Percentiles rank a stretch among this genome's conserved stretches.
Evolutionary conservation across 2,329 filamentous ascomycete genomes (phyloP).

Genomic region (Colletotrichum magnum): DNA sequence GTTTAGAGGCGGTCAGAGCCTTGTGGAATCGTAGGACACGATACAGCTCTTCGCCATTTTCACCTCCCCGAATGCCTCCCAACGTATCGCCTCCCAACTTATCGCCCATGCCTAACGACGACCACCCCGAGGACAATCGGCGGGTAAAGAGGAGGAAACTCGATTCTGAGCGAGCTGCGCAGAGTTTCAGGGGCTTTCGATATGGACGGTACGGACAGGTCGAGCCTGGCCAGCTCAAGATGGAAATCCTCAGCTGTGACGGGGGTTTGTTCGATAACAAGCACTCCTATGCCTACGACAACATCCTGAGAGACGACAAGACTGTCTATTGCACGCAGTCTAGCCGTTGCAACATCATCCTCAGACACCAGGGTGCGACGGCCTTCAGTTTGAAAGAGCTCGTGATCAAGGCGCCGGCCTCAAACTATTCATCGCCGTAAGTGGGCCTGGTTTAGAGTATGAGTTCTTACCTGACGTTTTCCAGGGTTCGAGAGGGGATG

Average conservation of each 20-base stretch:
- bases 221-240: constrained; percentile 82
- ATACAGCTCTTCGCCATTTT: constrained; percentile 39
- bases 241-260: constrained; percentile 93
- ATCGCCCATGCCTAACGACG: constrained; percentile 54
- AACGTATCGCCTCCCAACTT: constrained; percentile 49
- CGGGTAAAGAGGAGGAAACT: constrained; percentile 79
- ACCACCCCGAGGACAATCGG: constrained; percentile 63
- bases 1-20: constrained; percentile 39
- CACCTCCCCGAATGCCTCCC: constrained; percentile 46
- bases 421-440: constrained; percentile 88
- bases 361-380: constrained; percentile 84
- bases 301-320: constrained; percentile 85
- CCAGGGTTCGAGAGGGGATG: constrained; percentile 89
- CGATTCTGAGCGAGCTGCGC: constrained; percentile 71
- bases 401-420: constrained; percentile 85
- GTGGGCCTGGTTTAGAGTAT: constrained; percentile 53
- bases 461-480: constrained; percentile 28
- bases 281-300: constrained; percentile 78
- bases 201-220: constrained; percentile 93
- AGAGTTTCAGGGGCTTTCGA: constrained; percentile 71
- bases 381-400: constrained; percentile 89
- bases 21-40: constrained; percentile 39
- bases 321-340: constrained; percentile 93
- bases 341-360: constrained; percentile 88
- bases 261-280: constrained; percentile 80